Percentiles rank a stretch among this genome's conserved stretches.
Conservation (phyloP, 2,329 filamentous ascomycete genomes). For the Fusarium verticillioides region DNA sequence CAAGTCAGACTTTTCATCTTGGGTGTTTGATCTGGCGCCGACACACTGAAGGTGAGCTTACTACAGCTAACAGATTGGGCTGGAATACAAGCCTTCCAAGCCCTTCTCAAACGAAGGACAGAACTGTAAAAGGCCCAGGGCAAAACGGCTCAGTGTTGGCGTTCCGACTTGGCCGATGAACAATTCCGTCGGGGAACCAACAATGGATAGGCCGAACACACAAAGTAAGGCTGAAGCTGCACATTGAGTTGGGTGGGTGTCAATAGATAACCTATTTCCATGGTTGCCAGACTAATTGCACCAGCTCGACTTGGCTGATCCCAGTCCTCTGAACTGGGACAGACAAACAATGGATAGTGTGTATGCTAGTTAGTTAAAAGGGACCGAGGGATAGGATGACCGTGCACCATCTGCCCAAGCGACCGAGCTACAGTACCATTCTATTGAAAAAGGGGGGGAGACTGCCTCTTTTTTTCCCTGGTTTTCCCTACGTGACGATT, state of each 20-base stretch:
- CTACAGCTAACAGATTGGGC: neutral
- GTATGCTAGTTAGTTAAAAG: neutral
- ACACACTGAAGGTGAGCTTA: neutral
- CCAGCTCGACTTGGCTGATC: constrained; percentile 21
- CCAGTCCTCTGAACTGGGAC: constrained; percentile 28
- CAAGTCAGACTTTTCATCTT: neutral
- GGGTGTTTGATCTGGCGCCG: neutral
- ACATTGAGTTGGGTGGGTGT: neutral
- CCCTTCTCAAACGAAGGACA: neutral
- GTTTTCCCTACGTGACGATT: constrained; percentile 1
- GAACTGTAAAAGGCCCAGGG: neutral
- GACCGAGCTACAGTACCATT: constrained; percentile 24
- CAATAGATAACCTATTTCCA: neutral
- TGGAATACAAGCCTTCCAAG: neutral
- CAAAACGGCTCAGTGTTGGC: neutral
- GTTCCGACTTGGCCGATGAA: neutral
- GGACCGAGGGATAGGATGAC: constrained; percentile 1
- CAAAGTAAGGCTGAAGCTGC: neutral
- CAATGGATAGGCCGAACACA: neutral
- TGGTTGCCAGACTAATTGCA: neutral
- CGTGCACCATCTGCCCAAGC: neutral
- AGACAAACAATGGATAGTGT: neutral
- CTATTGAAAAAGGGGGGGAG: constrained; percentile 31
- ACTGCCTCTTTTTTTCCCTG: neutral
- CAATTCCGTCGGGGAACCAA: neutral